Conservation (phyloP, 108 stramenopile species). For the Cyclotella sp. region DNA sequence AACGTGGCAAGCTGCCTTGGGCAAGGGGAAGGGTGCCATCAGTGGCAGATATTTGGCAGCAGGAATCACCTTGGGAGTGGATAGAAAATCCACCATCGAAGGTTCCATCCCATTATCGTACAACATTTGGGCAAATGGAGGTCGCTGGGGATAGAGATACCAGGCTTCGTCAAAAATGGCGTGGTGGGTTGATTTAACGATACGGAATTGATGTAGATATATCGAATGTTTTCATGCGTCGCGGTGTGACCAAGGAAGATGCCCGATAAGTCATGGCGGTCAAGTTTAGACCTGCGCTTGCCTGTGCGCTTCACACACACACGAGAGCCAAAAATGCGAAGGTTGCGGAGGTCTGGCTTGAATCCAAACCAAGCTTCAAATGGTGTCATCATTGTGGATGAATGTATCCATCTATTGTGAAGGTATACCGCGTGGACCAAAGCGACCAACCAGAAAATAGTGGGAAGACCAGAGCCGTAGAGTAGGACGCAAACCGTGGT, state of each 20-base stretch:
- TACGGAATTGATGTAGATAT: background rate
- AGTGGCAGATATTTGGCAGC: too few species aligned
- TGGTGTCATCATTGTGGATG: background rate
- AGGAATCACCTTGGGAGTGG: too few species aligned
- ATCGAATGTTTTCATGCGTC: background rate
- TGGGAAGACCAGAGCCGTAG: background rate
- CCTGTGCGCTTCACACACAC: background rate
- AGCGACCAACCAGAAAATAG: background rate
- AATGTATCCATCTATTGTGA: conserved; percentile 21
- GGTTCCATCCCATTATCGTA: background rate
- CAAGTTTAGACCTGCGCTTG: conserved; percentile 4
- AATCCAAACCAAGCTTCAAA: background rate
- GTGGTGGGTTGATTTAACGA: background rate
- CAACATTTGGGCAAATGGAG: background rate
- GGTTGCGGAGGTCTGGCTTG: background rate
- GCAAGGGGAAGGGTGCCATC: too few species aligned
- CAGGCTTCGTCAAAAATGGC: background rate
- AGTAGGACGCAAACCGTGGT: conserved; percentile 6
- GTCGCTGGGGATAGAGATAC: background rate
- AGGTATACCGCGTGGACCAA: conserved; percentile 16
- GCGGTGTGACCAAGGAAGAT: background rate
- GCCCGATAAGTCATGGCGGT: background rate
- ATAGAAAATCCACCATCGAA: too few species aligned
- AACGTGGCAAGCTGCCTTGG: too few species aligned
- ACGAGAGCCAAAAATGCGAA: conserved; percentile 8